Evolutionary conservation across 495 filamentous ascomycete species (phyloP), one percentile per base, ranked within the genome.

Genomic region (Podospora comata): DNA sequence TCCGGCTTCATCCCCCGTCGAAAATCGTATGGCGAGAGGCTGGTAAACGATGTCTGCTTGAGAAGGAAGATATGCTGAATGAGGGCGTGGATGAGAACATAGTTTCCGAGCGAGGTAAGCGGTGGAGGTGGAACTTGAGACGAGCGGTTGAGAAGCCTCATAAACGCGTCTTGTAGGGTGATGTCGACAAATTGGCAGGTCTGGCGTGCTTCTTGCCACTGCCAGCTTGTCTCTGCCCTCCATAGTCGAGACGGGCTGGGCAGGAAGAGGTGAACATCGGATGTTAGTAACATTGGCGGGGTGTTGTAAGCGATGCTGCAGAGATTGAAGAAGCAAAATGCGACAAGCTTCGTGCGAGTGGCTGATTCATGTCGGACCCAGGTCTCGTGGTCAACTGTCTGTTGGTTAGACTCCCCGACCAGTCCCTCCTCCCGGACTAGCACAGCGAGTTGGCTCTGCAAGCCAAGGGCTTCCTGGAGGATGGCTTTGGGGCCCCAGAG

Each of bases 61-160:
- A 88, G 79, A 18, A 89, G 66, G 75, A 87, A 91, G 28, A 92
- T 90, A 59, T 90, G 86, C 69, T 92, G 89, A 16, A 90, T 82
- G 63, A 92, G 76, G 0, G 87, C 89, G 69, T 89, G 85, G 48
- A 92, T 90, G 4, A 91, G 82, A 5, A 88, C 83, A 68, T 90
- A 90, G 68, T 87, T 88, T 18, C 88, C 89, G 0, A 91, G 79
- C 0, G 88, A 87, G 7, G 88, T 88, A 73, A 77, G 81, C 68
- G 85, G 83, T 7, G 85, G 77, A 3, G 82, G 83, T 16, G 83
- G 80, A 18, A 76, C 78, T 65, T 85, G 83, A 2, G 79, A 72
- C 0, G 79, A 71, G 13, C 79, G 79, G 34, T 79, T 82, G 54
- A 88, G 79, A 28, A 86, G 69, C 59, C 79, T 73, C 55, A 81